These are phyloP conservation scores for Tubosaeta sp. DNA, from an alignment of 768 basidiomycete species.

Conservation along the genomic window DNA sequence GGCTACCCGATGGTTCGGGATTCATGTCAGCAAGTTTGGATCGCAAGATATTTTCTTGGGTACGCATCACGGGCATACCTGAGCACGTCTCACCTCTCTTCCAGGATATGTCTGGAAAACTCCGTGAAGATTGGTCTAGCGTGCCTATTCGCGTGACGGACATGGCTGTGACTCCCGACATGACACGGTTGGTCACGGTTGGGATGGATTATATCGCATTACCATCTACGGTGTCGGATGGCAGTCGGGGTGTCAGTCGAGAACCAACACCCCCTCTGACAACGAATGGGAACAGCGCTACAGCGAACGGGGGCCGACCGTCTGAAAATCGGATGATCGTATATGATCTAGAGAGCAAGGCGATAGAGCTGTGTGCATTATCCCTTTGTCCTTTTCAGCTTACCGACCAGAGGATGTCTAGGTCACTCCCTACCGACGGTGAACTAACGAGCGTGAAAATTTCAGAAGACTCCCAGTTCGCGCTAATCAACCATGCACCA, in stretches of 20 bases:
- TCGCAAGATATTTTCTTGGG: slow-evolving; percentile 80
- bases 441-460: slow-evolving; percentile 88
- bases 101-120: slow-evolving; percentile 73
- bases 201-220: slow-evolving; percentile 53
- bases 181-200: slow-evolving; percentile 77
- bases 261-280: slow-evolving; percentile 33
- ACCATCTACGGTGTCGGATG: slow-evolving; percentile 13
- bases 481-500: slow-evolving; percentile 82
- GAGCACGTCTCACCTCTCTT: slow-evolving; percentile 10
- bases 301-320: slow-evolving; percentile 33
- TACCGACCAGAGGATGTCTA: slow-evolving; percentile 25
- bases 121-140: slow-evolving; percentile 63
- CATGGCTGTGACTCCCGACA: slow-evolving; percentile 83
- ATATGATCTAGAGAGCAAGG: slow-evolving; percentile 68
- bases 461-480: slow-evolving; percentile 81
- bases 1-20: slow-evolving; percentile 84
- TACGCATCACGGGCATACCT: slow-evolving; percentile 32
- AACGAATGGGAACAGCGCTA: slow-evolving; percentile 31
- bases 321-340: slow-evolving; percentile 66
- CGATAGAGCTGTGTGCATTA: slow-evolving; percentile 59
- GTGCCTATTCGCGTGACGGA: slow-evolving; percentile 80
- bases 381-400: slow-evolving; percentile 6
- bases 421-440: slow-evolving; percentile 63
- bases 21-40: slow-evolving; percentile 91
- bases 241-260: slow-evolving; percentile 29